Base-by-base conservation (phyloP, 805 yeast genomes). In the Yarrowia hollandica region DNA sequence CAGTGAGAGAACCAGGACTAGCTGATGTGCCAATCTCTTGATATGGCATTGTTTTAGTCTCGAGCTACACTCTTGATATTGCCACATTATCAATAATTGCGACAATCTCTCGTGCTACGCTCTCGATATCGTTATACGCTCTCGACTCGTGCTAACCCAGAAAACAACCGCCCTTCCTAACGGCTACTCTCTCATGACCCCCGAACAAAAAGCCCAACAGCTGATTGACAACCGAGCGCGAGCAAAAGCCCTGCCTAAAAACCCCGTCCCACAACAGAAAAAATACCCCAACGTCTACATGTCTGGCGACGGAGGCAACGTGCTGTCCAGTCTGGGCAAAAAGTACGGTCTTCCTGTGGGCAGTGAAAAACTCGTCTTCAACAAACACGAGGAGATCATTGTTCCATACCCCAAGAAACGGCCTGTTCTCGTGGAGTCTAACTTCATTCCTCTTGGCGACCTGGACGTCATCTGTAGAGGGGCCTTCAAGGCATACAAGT, bases 251-350 rank as follows among this genome's bases (percentile, higher is more conserved):
- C 64, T 61, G 57, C 70, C 64, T 28, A 62, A n/a, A 48, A 67
- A 21, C 63, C 64, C 41, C 60, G 60, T 59, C 77, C 31, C 66
- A 71, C 12, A 69, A 75, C 4, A 76, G 74, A 34, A 79, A 16
- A 74, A 79, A 58, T 92, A 90, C 66, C 97, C 97, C 0, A 96
- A 95, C 72, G 97, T 94, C 1, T 94, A 79, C 71, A 82, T 87
- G 63, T 75, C 85, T 41, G 82, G 80, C 54, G 89, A 83, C 39
- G 82, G 85, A 0, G 84, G 87, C 6, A 82, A 82, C 41, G 83
- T 84, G 28, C 69, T 89, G n/a, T 83, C 91, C 0, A 80, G 89
- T 42, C 81, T 89, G 6, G 97, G 97, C 1, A 86, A 86, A 62
- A 86, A 85, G 67, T 88, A 83, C 66, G 75, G 85, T 0, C 75